Percentiles rank a stretch among this genome's conserved stretches.
phyloP scores from a whole-genome alignment of 306 rosid species.

The Gastrolobium villosum region DNA sequence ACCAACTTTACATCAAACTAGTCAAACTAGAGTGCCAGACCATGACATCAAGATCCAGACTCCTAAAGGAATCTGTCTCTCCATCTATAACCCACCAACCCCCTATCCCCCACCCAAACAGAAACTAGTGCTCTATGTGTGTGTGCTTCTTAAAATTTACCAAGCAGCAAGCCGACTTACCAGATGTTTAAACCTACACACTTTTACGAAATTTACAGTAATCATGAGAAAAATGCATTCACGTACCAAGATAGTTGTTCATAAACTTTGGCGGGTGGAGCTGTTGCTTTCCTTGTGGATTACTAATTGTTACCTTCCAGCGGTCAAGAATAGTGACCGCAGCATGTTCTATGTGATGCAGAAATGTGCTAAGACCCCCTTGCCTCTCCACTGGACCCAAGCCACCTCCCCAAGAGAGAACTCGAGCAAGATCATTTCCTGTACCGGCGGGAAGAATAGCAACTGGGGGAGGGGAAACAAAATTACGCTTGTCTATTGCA shows the following conservation, averaged over 20 bases:
- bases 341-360: conserved; percentile 92
- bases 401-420: conserved; percentile 99
- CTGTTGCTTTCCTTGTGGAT: conserved; percentile 79
- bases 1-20: conserved; percentile 1
- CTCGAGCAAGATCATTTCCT: conserved; percentile 98
- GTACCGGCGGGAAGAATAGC: conserved; percentile 99
- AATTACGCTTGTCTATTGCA: conserved; percentile 92
- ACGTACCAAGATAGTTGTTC: conserved; percentile 97
- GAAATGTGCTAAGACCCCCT: conserved; percentile 94
- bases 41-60: conserved; percentile 41
- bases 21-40: conserved; percentile 38
- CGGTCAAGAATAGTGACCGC: conserved; percentile 98
- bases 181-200: conserved; percentile 30
- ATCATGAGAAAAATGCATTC: conserved; percentile 33
- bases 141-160: not conserved
- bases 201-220: conserved; percentile 32
- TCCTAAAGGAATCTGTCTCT: conserved; percentile 28
- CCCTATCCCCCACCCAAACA: conserved; percentile 35
- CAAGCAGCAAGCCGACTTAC: conserved; percentile 29
- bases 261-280: conserved; percentile 76
- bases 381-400: conserved; percentile 97
- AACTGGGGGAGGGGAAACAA: conserved; percentile 97
- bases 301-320: conserved; percentile 83
- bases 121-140: conserved; percentile 6
- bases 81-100: conserved; percentile 23